Evolutionary conservation across 768 basidiomycete genomes (phyloP), one percentile per base, ranked within the genome.

Genomic region (Tulasnella calospora): DNA sequence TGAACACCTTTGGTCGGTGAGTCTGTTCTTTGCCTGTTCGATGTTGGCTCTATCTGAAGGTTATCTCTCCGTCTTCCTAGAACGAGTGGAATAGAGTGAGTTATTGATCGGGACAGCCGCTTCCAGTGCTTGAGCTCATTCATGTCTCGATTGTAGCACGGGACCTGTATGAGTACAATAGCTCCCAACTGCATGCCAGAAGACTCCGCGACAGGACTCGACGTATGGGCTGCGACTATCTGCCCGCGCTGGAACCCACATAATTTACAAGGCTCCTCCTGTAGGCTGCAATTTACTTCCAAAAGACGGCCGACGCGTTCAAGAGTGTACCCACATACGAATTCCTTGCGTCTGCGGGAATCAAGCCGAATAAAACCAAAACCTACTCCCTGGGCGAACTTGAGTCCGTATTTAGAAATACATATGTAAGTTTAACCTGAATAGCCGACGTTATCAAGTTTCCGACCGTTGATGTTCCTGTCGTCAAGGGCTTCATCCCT

Each of bases 401-500:
- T 15, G 13, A 15, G 27, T 33, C 61, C n/a, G 61, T 27, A 67
- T 13, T 67, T 27, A 67, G 33, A 67, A 7, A 27, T 2, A n/a
- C 61, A 27, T 27, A 67, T 67, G 61, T 67, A 13, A 33, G 61
- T 67, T 35, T 51, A 10, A 44, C 41, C 41, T 44, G 41, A 15
- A 44, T 44, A 10, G 38, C 5, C 10, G 38, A 40, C 38, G 38
- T 40, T 40, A 10, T 40, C 3, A 3, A 10, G 38, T 40, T 10
- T 44, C 44, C 44, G 44, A 44, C 44, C 17, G 44, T 67, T 67
- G 61, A 67, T 17, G 3, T 67, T 19, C 27, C 13, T 21, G 8
- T 51, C n/a, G 1, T 40, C 1, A 89, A 44, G 88, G 87, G 87
- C 38, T 85, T 86, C 76, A 89, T 86, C 3, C 90, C 90, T 3